Evolutionary conservation across 306 rosid genomes (phyloP), one percentile per base, ranked within the genome.

Genomic region (Acacia crassicarpa): DNA sequence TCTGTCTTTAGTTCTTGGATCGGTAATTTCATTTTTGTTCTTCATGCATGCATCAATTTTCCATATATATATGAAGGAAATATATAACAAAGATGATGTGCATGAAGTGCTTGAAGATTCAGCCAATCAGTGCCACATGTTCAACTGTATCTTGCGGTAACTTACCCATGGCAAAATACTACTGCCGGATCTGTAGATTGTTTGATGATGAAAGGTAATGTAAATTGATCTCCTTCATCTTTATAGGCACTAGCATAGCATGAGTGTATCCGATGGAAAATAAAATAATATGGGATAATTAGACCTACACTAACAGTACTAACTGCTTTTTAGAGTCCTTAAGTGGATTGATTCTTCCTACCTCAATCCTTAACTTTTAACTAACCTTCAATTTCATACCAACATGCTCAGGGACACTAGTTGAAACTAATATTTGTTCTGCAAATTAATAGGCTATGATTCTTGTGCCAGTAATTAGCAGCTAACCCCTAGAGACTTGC

Each of bases 21-120:
- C 14, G 27, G 33, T 78, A 54, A 10, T 78, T 75, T 15, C 59
- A 38, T 61, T 79, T 82, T 78, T 14, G 2, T 62, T 68, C 59
- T 32, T 84, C 46, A 59, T 80, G 22, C 46, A 75, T 86, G 59
- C 82, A 75, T 43, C 78, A 61, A 33, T 54, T 87, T 53, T 70
- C 38, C 49, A 83, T 76, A 53, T 79, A 81, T 82, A 25, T 82
- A n/a, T 85, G 77, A 89, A 95, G 99, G 87, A 95, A 88, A 82
- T 85, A 90, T 80, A 83, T 95, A 38, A 92, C 89, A 79, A 88
- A 84, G 89, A 95, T 95, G 99, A 90, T 95, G 98, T 95, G 99
- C 88, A 95, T 95, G 98, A 86, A 90, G 79, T 95, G 99, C 93
- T 91, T 93, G 84, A 63, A 68, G 53, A 86, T 95, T 83, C 99